These are phyloP conservation scores for Wickerhamiella alocasiicola DNA, from an alignment of 805 yeast species.

Conservation along the genomic window DNA sequence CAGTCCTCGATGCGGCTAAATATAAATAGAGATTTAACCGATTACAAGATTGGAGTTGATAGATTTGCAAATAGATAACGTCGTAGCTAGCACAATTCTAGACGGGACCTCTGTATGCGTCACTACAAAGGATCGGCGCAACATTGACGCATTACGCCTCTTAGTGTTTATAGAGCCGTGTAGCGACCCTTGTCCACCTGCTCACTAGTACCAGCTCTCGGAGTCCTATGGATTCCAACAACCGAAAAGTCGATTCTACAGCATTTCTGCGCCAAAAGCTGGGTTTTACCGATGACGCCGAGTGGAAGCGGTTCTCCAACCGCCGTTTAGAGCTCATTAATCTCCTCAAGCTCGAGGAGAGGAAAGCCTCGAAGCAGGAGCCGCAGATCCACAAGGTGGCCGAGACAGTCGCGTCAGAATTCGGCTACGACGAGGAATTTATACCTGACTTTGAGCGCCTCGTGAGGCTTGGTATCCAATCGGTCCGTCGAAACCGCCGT, in stretches of 20 bases:
- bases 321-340: conserved; percentile 83
- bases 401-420: conserved; percentile 60
- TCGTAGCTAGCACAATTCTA: no score
- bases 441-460: conserved; percentile 72
- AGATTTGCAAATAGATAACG: no score
- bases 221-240: no score
- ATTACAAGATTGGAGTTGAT: no score
- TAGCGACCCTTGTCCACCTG: conserved; percentile 4
- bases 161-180: no score
- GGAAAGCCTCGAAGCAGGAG: conserved; percentile 90
- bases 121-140: no score
- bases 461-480: conserved; percentile 87
- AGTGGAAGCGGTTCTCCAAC: conserved; percentile 87
- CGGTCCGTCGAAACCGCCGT: conserved; percentile 70
- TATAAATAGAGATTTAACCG: no score
- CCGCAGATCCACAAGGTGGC: conserved; percentile 70
- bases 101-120: no score
- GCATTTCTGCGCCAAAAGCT: conserved; percentile 48
- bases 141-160: no score
- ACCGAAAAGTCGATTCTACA: conserved; percentile 29
- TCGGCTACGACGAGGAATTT: conserved; percentile 47
- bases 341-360: conserved; percentile 44
- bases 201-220: no score
- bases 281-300: conserved; percentile 64
- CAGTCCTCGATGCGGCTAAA: no score